Base-by-base conservation (phyloP, 345 rosid genomes). In the Microthlaspi erraticum region DNA sequence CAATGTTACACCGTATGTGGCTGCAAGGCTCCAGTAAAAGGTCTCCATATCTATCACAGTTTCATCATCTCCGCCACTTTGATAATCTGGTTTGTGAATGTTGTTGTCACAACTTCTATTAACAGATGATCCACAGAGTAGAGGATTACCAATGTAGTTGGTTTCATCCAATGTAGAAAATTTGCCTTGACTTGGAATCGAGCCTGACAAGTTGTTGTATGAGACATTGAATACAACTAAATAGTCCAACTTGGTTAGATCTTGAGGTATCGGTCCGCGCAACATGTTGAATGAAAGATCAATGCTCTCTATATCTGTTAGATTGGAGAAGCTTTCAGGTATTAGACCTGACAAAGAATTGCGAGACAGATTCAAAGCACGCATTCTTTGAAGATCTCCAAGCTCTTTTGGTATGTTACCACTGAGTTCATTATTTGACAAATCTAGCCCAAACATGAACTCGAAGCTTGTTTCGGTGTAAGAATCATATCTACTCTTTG, bases 201-300 rank as follows among this genome's bases (percentile, higher is more conserved):
- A 12, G 0, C 85, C 82, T 0, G 78, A 72, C 1, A 83, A 18
- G 52, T 78, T 83, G 23, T 83, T 84, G 75, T 80, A 45, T 0
- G 82, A 77, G 0, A 74, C 85, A 18, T 63, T 76, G 46, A 80
- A 80, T 10, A 64, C 20, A 11, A 3, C 71, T 26, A 78, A 11
- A 17, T 1, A 9, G 10, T 67, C 5, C n/a, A 80, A 29, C 44
- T 71, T 37, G 2, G 38, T 16, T 9, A 85, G 48, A 3, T 59
- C 12, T 0, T 1, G 49, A 44, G 86, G 81, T 14, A 84, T 71
- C 8, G 45, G 3, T 0, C 77, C 81, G 0, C 2, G 12, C 70
- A 82, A 71, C 12, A 44, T 11, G 64, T 80, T 81, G 26, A 54
- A 56, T 0, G 81, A 84, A 33, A 72, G 59, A 57, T 78, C 84